Conservation (phyloP, 2,329 filamentous ascomycete species). For the Sporothrix humicola region DNA sequence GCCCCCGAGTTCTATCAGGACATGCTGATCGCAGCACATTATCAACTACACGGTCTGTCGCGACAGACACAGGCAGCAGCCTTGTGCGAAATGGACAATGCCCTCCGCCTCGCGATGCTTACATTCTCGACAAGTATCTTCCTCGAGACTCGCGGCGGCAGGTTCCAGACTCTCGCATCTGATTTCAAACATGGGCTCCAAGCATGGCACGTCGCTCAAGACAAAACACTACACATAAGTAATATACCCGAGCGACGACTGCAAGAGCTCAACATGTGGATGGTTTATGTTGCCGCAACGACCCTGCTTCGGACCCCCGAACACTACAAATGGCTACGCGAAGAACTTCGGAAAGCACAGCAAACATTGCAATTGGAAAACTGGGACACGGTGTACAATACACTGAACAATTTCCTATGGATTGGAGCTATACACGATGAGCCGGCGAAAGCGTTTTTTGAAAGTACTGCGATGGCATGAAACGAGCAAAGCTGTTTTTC, state of each 20-base stretch:
- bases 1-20: constrained; percentile 11
- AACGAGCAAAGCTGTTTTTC: neutral
- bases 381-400: neutral
- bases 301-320: neutral
- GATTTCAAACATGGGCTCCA: neutral
- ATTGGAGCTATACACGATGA: neutral
- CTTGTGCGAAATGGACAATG: neutral
- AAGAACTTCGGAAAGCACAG: neutral
- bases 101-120: constrained; percentile 1
- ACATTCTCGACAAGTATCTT: constrained; percentile 15
- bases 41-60: neutral
- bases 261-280: constrained; percentile 9
- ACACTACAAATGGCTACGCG: neutral
- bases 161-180: neutral
- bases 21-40: constrained; percentile 14
- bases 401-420: neutral
- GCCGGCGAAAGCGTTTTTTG: neutral
- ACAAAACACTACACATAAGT: neutral
- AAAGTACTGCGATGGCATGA: neutral
- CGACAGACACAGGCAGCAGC: neutral
- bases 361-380: neutral
- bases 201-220: neutral
- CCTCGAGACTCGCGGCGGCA: neutral
- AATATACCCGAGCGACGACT: neutral
- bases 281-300: neutral